Evolutionary conservation across 2,329 filamentous ascomycete genomes (phyloP), one percentile per base, ranked within the genome.

Genomic region (Xylariaceae sp.): DNA sequence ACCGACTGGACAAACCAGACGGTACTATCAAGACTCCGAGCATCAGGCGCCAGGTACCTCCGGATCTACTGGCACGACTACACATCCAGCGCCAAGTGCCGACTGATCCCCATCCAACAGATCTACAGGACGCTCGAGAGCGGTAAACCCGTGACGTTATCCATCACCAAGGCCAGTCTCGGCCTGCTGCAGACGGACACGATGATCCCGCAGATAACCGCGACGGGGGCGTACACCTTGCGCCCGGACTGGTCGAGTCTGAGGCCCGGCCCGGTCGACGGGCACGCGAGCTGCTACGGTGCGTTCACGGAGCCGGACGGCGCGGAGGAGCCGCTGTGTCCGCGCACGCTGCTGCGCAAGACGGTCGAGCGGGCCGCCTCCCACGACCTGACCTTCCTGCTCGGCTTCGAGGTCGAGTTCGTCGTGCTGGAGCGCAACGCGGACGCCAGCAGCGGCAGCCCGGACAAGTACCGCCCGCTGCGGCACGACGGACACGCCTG

Each of bases 381-480:
- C 1, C 75, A 83, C 40, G 77, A 79, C 1, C 76, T 91, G 2
- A 72, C 78, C 2, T 84, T 92, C 46, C 77, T 87, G 0, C 73
- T 91, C 16, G 91, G 91, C 0, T 96, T 95, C 62, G 91, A 96
- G 71, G 85, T 96, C 41, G 91, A 96, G 71, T 83, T 95, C 9
- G 80, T 90, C 1, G 86, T 96, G 61, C 76, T 93, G 61, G 79
- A 80, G 41, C 79, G 79, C 19, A 66, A 72, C 32, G 64, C 67
- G 7, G 64, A 72, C 21, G 60, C 71, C 16, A 62, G 60, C 4
- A 57, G 62, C 1, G 62, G 10, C 26, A 68, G 9, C 40, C 19
- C 19, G 1, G 60, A 67, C 1, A 70, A 72, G 3, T 76, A 74
- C 41, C 71, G 74, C 7, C 67, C 73, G 1, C 77, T 88, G 0